Base-by-base conservation (phyloP, 441 rosid genomes). In the Gossypium lobatum region DNA sequence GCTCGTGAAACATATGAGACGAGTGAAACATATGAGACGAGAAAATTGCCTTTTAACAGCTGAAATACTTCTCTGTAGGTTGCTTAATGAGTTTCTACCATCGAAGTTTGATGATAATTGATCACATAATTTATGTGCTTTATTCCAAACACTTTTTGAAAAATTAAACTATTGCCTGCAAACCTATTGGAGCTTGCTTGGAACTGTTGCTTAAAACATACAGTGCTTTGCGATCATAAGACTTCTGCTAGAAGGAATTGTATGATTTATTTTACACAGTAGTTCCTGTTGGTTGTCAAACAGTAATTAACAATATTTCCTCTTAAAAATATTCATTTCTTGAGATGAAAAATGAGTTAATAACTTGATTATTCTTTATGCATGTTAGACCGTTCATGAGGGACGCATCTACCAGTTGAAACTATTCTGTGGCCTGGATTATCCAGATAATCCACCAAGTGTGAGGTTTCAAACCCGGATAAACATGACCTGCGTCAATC, bases 381-480 rank as follows among this genome's bases (percentile, higher is more conserved):
- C 67, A 63, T 80, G 59, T 72, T 84, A 90, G 95, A 84, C 92
- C 76, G 91, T 90, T 50, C 95, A 90, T 13, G 95, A 90, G 64
- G 92, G 95, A 28, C 95, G 91, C 26, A 90, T 90, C 71, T 90
- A 88, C 73, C 95, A 90, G 89, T 83, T 88, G 84, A 88, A 90
- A 75, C 76, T 90, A 77, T 85, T 88, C 61, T 88, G 92, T 62
- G 91, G 86, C 63, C 75, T 79, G 68, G 91, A 88, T 67, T 90
- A 90, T 75, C 95, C 95, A 0, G 92, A 88, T 69, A 81, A 82
- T 76, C 87, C 95, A 28, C 95, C 95, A 23, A 85, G 78, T 48
- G 89, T 90, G 66, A 82, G 86, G 81, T 90, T 88, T 80, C 91
- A 90, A 57, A 84, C 92, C 53, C 87, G 85, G 65, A 79, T 90